Evolutionary conservation across 768 basidiomycete genomes (phyloP).

Genomic region (Mycena floridula): DNA sequence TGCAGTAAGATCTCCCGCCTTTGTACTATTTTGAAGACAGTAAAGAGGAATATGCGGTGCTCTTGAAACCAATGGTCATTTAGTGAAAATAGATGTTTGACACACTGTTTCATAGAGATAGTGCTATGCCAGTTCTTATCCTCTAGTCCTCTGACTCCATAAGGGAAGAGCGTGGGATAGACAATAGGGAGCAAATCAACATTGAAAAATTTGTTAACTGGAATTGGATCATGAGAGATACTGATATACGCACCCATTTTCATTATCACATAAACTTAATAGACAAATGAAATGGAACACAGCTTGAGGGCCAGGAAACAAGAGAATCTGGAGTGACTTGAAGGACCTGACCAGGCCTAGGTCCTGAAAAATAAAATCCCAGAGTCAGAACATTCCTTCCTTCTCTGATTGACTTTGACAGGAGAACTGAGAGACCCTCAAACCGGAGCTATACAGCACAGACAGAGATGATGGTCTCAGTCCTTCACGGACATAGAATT

Average conservation of each 20-base stretch:
- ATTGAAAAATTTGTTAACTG: too few relatives aligned
- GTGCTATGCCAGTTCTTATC: constrained; percentile 1
- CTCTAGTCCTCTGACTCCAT: constrained; percentile 19
- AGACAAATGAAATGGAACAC: too few relatives aligned
- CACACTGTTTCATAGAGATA: constrained; percentile 15
- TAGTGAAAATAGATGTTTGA: constrained; percentile 14
- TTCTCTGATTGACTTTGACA: too few relatives aligned
- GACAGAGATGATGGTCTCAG: too few relatives aligned
- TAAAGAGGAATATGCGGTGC: constrained; percentile 21
- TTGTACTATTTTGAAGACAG: constrained; percentile 23
- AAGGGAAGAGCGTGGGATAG: constrained; percentile 20
- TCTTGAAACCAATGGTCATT: constrained; percentile 15
- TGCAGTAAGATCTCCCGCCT: constrained; percentile 11
- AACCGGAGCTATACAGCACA: too few relatives aligned
- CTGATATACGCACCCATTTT: constrained; percentile 10
- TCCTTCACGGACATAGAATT: too few relatives aligned
- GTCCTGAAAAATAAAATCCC: too few relatives aligned
- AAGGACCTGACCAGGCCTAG: too few relatives aligned
- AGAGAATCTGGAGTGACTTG: too few relatives aligned
- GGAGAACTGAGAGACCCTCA: too few relatives aligned
- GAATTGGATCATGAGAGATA: constrained; percentile 11
- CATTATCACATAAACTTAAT: constrained; percentile 13
- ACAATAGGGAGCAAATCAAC: constrained; percentile 20
- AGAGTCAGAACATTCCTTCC: too few relatives aligned
- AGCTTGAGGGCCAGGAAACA: too few relatives aligned